These are phyloP conservation scores for Cryptosporidium sp. DNA, from an alignment of 169 alveolate species.

Conservation along the genomic window DNA sequence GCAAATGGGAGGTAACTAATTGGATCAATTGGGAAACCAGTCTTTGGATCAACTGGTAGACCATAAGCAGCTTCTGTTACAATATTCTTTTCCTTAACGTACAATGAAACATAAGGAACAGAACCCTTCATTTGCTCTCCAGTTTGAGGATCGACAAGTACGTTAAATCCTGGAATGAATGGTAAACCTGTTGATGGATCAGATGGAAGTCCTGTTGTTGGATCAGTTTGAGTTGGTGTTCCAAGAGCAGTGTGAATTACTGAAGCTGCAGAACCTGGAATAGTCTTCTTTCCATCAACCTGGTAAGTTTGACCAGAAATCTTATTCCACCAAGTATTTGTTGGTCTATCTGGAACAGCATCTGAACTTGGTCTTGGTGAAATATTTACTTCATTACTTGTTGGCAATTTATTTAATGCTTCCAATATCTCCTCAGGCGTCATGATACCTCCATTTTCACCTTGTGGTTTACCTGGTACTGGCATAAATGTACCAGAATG, in stretches of 20 bases:
- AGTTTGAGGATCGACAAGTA: conserved; percentile 52
- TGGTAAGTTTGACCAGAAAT: conserved; percentile 41
- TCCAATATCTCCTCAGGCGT: conserved; percentile 53
- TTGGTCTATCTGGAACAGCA: conserved; percentile 51
- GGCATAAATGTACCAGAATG: conserved; percentile 76
- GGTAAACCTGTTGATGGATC: conserved; percentile 77
- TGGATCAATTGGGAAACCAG: conserved; percentile 75
- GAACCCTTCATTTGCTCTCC: conserved; percentile 54
- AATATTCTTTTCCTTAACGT: conserved; percentile 48
- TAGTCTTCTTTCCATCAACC: conserved; percentile 5
- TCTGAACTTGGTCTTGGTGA: conserved; percentile 61
- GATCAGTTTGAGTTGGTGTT: conserved; percentile 74
- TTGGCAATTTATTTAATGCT: conserved; percentile 37
- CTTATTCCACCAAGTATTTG: conserved; percentile 73
- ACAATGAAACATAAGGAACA: conserved; percentile 25
- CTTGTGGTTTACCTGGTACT: conserved; percentile 62
- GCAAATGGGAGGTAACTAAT: conserved; percentile 57
- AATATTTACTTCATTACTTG: neutral
- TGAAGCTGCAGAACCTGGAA: conserved; percentile 69
- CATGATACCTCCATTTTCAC: conserved; percentile 58
- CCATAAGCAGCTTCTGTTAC: conserved; percentile 38
- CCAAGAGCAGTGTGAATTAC: conserved; percentile 52
- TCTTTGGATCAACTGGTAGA: conserved; percentile 63
- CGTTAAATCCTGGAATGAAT: conserved; percentile 67
- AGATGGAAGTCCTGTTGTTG: conserved; percentile 62